Evolutionary conservation across 306 rosid species (phyloP).

Genomic region (Corylus avellana): DNA sequence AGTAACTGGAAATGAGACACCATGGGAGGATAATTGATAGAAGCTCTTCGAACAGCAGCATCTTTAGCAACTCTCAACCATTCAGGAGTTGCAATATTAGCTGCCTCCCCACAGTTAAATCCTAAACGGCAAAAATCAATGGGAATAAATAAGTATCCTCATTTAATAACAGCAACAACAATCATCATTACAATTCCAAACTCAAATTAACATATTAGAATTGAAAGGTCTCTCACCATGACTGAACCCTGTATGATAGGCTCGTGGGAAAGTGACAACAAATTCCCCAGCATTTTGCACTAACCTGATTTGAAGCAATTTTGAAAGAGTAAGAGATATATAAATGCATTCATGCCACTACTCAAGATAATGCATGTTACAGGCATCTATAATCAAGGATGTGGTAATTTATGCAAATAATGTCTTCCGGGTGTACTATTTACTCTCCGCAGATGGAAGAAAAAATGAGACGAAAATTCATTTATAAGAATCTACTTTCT

Average conservation of each 20-base stretch:
- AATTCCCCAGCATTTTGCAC: conserved; percentile 99
- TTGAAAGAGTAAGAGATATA: conserved; percentile 33
- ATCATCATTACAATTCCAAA: conserved; percentile 5
- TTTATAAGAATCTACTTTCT: conserved; percentile 16
- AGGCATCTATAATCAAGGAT: neutral
- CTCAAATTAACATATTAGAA: conserved; percentile 14
- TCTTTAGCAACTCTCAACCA: conserved; percentile 97
- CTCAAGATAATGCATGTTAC: conserved; percentile 8
- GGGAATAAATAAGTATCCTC: conserved; percentile 32
- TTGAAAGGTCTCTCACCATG: conserved; percentile 69
- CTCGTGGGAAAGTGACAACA: conserved; percentile 99
- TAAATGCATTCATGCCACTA: conserved; percentile 14
- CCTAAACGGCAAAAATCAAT: conserved; percentile 51
- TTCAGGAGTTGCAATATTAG: conserved; percentile 98
- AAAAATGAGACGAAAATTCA: neutral
- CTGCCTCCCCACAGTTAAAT: conserved; percentile 97
- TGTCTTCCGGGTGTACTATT: conserved; percentile 14
- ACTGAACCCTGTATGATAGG: conserved; percentile 98
- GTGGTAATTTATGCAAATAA: conserved; percentile 16
- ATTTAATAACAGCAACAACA: conserved; percentile 16
- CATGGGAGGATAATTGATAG: conserved; percentile 96
- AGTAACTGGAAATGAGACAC: conserved; percentile 97
- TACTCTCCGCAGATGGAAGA: neutral
- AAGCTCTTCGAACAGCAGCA: conserved; percentile 98
- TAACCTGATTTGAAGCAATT: conserved; percentile 60